A percentile compares a stretch with the other conserved stretches of the same genome.
Conservation (phyloP, 345 rosid genomes). For the Psidium friedrichsthalianum region DNA sequence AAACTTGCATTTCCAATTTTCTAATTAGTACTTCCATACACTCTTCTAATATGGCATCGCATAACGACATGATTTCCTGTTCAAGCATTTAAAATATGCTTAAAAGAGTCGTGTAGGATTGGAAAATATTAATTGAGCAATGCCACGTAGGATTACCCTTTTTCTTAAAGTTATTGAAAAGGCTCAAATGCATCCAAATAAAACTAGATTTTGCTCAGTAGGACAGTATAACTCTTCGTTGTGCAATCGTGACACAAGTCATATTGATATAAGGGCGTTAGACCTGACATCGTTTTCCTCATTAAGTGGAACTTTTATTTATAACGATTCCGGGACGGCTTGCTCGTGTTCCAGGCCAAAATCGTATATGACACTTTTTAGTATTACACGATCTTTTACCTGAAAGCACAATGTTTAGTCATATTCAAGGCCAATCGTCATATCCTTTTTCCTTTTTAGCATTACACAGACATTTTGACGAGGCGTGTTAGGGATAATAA, state of each 20-base stretch:
- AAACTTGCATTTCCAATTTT: background rate
- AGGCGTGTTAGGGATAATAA: background rate
- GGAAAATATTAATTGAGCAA: background rate
- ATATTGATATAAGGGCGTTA: background rate
- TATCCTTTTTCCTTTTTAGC: background rate
- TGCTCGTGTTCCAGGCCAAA: background rate
- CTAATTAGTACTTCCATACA: background rate
- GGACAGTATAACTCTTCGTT: background rate
- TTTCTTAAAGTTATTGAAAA: background rate
- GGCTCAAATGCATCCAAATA: background rate
- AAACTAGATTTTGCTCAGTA: background rate
- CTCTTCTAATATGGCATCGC: background rate
- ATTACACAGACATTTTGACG: background rate
- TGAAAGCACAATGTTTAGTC: too few species aligned
- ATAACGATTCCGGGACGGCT: background rate
- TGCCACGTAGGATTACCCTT: background rate
- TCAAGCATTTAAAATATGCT: background rate
- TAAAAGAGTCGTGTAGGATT: background rate
- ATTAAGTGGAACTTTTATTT: background rate
- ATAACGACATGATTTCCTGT: background rate
- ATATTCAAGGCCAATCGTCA: too few species aligned
- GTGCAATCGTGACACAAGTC: background rate
- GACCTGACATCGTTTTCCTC: background rate
- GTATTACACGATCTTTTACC: too few species aligned
- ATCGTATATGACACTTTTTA: background rate